Base-by-base conservation (phyloP, 2,329 filamentous ascomycete genomes). In the Diaporthe batatas region DNA sequence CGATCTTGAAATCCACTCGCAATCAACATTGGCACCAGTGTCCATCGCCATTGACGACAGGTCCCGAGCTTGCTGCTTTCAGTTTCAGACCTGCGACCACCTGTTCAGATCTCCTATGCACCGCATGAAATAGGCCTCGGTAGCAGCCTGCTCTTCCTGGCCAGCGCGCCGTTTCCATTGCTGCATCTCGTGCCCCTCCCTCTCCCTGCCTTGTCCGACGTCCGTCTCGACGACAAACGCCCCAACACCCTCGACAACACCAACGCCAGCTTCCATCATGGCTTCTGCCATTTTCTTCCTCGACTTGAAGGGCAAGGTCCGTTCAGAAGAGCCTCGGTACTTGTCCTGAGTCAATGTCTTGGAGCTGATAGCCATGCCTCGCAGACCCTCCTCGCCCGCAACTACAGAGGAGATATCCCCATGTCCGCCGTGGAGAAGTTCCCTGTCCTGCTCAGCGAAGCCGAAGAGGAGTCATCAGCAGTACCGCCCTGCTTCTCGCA, bases 391-490 rank as follows among this genome's bases (percentile, higher is more conserved):
- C 90, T 99, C 80, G 96, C 96, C 84, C 94, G 96, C 81, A 99
- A 99, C 87, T 99, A 99, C 84, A 91, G 96, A 82, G 96, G 96
- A 83, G 96, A 99, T 80, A 97, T 99, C 77, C 96, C 96, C 83
- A 98, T 99, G 96, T 97, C 95, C 73, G 96, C 96, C 47, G 96
- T 99, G 79, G 96, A 99, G 85, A 97, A 97, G 84, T 99, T 99
- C 83, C 96, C 96, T 55, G 87, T 98, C 78, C 92, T 99, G 73
- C 91, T 99, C 70, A 97, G 94, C 84, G 96, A 99, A 86, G 96
- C 96, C 79, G 96, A 99, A 91, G 96, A 99, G 90, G 96, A 99
- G 84, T 98, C 94, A 78, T 98, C 96, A 59, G 95, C 95, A 75
- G 96, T 98, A 3, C 95, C 96, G 71, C 96, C 96, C 76, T 99